These are phyloP conservation scores for Basidiobolus heterosporus DNA, from an alignment of 371 early-diverging fungal species.

Conservation along the genomic window DNA sequence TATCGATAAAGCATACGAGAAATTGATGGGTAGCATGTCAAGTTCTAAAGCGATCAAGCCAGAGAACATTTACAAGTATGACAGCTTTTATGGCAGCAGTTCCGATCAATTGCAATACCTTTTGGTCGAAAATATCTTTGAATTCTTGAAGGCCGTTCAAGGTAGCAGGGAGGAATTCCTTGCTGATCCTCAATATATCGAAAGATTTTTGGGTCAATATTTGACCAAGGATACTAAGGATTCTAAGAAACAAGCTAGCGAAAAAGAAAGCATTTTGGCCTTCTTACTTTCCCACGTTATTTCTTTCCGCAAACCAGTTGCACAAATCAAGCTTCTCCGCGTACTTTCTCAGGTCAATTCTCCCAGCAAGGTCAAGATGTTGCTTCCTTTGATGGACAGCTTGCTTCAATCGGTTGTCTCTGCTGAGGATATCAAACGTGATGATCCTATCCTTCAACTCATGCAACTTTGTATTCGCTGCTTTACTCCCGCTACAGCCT, in stretches of 20 bases:
- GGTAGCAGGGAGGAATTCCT: slow-evolving; percentile 20
- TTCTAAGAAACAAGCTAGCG: slow-evolving; percentile 6
- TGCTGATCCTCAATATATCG: slow-evolving; percentile 18
- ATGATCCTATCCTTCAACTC: too few species aligned
- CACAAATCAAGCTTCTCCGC: slow-evolving; percentile 32
- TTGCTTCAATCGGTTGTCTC: slow-evolving; percentile 8
- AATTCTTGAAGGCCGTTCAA: slow-evolving; percentile 12
- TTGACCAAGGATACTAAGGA: slow-evolving; percentile 3
- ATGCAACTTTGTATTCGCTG: slow-evolving; percentile 7
- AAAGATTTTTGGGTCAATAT: slow-evolving; percentile 6
- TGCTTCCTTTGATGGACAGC: slow-evolving; percentile 42
- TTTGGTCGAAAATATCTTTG: slow-evolving; percentile 1
- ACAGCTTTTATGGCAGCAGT: slow-evolving; percentile 27
- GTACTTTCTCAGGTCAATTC: slow-evolving; percentile 33
- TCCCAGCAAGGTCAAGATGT: slow-evolving; percentile 35
- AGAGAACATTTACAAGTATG: slow-evolving; percentile 11
- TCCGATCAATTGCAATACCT: slow-evolving; percentile 6
- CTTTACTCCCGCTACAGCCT: slow-evolving; percentile 34
- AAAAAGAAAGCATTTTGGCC: slow-evolving; percentile 21
- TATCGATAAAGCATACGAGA: too few species aligned
- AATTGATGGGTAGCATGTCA: too few species aligned
- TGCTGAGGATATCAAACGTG: too few species aligned
- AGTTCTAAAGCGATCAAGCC: too few species aligned
- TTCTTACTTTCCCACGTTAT: slow-evolving; percentile 53
- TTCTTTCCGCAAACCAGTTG: slow-evolving; percentile 19